A percentile compares a stretch with the other conserved stretches of the same genome.
Evolutionary conservation across 1,139 yeast species (phyloP).

Genomic region (Arxiozyma slooffiae): DNA sequence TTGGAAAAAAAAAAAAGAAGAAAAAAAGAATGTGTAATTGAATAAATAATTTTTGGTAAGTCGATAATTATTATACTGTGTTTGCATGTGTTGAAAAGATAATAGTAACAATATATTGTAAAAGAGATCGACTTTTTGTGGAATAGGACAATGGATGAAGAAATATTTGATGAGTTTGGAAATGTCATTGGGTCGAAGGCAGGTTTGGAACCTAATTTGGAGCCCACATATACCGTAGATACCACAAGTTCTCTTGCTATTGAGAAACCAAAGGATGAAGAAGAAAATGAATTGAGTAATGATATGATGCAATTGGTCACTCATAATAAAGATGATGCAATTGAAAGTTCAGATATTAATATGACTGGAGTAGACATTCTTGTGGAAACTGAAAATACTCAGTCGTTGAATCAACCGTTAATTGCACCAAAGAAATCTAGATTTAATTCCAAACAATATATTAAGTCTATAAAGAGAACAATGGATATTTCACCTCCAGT

Average conservation of each 20-base stretch:
- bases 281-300: neutral
- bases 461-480: neutral
- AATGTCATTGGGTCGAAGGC: slow-evolving; percentile 32
- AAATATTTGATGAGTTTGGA: slow-evolving; percentile 46
- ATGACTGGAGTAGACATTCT: slow-evolving; percentile 48
- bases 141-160: slow-evolving; percentile 6
- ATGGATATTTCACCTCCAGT: neutral
- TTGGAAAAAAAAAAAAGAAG: neutral
- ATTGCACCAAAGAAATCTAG: slow-evolving; percentile 40
- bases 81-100: no score
- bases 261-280: neutral
- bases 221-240: neutral
- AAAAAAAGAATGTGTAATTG: neutral
- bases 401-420: slow-evolving; percentile 51
- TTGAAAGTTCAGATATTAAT: neutral
- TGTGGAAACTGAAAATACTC: slow-evolving; percentile 47
- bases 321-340: slow-evolving; percentile 38
- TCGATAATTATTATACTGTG: no score
- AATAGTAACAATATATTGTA: neutral
- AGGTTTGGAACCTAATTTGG: neutral
- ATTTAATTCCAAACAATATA: slow-evolving; percentile 1
- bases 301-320: neutral
- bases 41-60: no score
- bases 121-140: neutral
- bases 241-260: neutral